phyloP scores from a whole-genome alignment of 2,329 filamentous ascomycete species.

The Alternaria gansuensis region DNA sequence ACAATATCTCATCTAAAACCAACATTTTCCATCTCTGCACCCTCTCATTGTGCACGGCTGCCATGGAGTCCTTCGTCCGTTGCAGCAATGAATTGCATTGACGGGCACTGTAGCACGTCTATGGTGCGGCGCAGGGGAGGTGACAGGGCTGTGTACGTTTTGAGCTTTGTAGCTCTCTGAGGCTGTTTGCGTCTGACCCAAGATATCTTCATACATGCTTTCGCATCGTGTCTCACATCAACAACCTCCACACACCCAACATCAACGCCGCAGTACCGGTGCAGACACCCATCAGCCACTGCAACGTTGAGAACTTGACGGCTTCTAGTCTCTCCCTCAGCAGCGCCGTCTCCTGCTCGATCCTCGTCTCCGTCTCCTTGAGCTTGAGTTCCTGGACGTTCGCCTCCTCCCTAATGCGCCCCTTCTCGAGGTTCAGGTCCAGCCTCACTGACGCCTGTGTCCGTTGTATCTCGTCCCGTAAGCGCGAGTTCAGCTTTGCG shows the following conservation, averaged over 20 bases:
- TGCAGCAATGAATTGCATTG: conserved; percentile 26
- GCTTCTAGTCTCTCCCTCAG: conserved; percentile 91
- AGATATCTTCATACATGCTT: not conserved
- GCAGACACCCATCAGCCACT: conserved; percentile 90
- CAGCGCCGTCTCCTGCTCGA: conserved; percentile 92
- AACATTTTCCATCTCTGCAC: conserved; percentile 5
- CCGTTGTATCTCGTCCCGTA: conserved; percentile 91
- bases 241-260: conserved; percentile 71
- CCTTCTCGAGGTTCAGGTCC: conserved; percentile 96
- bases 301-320: conserved; percentile 96
- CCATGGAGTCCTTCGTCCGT: conserved; percentile 18
- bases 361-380: conserved; percentile 97
- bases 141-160: conserved; percentile 6
- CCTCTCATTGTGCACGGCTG: conserved; percentile 25
- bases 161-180: conserved; percentile 2
- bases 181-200: conserved; percentile 8
- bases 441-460: conserved; percentile 92
- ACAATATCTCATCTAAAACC: conserved; percentile 20
- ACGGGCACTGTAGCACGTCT: conserved; percentile 33
- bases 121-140: conserved; percentile 26
- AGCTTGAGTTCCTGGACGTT: conserved; percentile 97
- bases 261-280: conserved; percentile 72
- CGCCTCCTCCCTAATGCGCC: conserved; percentile 92
- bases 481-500: conserved; percentile 86
- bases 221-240: conserved; percentile 61